Conservation (phyloP, 1,284 basidiomycete species). For the Stygiomarasmius scandens region DNA sequence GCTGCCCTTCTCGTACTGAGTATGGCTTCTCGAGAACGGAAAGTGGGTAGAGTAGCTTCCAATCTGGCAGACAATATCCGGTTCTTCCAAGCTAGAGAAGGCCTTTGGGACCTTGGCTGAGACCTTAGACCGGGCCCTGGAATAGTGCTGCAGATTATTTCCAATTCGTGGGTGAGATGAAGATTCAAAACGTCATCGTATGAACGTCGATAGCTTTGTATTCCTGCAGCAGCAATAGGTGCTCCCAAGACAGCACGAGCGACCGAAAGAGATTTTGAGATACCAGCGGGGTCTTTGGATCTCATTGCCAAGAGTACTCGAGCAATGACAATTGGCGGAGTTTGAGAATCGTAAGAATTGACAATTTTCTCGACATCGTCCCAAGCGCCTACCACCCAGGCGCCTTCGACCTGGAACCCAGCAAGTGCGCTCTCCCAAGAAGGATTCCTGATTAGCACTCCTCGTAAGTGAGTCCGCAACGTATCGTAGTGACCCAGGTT, state of each 20-base stretch:
- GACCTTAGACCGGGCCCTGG: slow-evolving; percentile 29
- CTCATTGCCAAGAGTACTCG: slow-evolving; percentile 84
- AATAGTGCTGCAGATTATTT: slow-evolving; percentile 68
- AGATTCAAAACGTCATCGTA: slow-evolving; percentile 90
- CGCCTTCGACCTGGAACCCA: slow-evolving; percentile 91
- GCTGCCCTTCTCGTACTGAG: slow-evolving; percentile 90
- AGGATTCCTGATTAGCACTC: slow-evolving; percentile 85
- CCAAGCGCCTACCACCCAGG: slow-evolving; percentile 97
- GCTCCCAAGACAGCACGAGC: slow-evolving; percentile 82
- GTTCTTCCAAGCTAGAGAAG: slow-evolving; percentile 46
- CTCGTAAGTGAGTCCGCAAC: slow-evolving; percentile 92
- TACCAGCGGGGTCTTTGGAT: slow-evolving; percentile 46
- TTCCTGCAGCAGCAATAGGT: slow-evolving; percentile 81
- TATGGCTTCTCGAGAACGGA: slow-evolving; percentile 89
- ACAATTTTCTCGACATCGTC: slow-evolving; percentile 71
- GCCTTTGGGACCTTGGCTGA: slow-evolving; percentile 30
- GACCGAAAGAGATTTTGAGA: slow-evolving; percentile 56
- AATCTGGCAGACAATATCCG: slow-evolving; percentile 63
- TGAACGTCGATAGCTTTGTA: slow-evolving; percentile 80
- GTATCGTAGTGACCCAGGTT: slow-evolving; percentile 99
- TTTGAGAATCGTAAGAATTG: slow-evolving; percentile 48
- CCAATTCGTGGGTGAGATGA: slow-evolving; percentile 88
- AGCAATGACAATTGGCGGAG: slow-evolving; percentile 78
- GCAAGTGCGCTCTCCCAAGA: slow-evolving; percentile 82
- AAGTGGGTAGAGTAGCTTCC: slow-evolving; percentile 84